A percentile compares a stretch with the other conserved stretches of the same genome.
phyloP scores from a whole-genome alignment of 495 filamentous ascomycete species.

The Hyaloscypha hepaticicola region DNA sequence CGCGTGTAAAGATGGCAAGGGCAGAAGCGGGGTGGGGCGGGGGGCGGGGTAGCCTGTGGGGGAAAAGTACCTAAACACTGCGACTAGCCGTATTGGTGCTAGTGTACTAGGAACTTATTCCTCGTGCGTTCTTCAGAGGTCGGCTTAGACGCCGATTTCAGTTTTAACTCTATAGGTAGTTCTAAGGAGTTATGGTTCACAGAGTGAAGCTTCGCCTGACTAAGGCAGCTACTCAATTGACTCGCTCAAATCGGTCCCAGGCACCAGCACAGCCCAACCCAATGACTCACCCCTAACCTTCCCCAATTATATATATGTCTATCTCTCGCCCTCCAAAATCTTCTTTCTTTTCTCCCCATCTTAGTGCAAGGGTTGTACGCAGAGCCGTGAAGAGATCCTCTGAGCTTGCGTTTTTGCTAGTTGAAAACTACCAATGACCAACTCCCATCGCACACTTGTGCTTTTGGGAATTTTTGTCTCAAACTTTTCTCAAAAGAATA shows the following conservation, averaged over 20 bases:
- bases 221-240: neutral
- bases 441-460: neutral
- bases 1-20: too few relatives aligned
- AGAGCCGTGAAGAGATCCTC: neutral
- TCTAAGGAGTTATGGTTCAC: neutral
- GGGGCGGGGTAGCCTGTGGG: too few relatives aligned
- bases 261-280: neutral
- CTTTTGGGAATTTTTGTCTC: neutral
- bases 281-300: neutral
- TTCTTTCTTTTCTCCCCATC: neutral
- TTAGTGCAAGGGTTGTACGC: conserved; percentile 6
- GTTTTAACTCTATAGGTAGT: too few relatives aligned
- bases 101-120: too few relatives aligned
- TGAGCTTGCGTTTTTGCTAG: conserved; percentile 9
- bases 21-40: too few relatives aligned
- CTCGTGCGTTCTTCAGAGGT: too few relatives aligned
- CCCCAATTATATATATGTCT: neutral
- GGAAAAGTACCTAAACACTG: too few relatives aligned
- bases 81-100: too few relatives aligned
- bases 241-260: neutral
- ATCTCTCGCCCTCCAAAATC: neutral
- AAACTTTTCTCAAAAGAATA: neutral
- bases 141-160: too few relatives aligned
- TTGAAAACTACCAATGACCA: conserved; percentile 6
- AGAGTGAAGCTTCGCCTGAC: neutral